Evolutionary conservation across 768 basidiomycete genomes (phyloP), one percentile per base, ranked within the genome.

Genomic region (Leccinellum albellum): DNA sequence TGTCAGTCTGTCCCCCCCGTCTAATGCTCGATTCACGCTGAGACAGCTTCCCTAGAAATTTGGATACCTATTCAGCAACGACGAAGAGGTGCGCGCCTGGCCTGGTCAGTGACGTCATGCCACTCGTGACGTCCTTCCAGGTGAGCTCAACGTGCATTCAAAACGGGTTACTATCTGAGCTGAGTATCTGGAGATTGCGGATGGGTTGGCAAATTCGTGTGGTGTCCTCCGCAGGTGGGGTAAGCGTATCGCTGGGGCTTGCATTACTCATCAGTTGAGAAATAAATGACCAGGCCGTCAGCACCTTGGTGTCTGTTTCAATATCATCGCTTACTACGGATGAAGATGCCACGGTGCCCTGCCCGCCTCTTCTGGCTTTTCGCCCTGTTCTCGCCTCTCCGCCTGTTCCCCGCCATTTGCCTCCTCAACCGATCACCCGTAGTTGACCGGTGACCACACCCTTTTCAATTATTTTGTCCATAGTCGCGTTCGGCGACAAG

Each of bases 271-370:
- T 9, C 7, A 7, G 21, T 61, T 61, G 37, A 70, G 15, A 33
- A 26, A 57, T 15, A 35, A 21, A 33, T 20, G 21, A 47, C 53
- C 60, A 74, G 77, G 76, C 7, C 69, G 86, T 20, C 89, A 91
- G 66, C 84, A 86, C 58, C 78, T 90, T 17, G 89, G 88, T 7
- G 88, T 88, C 8, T 62, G 83, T 7, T 89, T 90, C 74, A 89
- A 91, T 66, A 66, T 87, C 24, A 71, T 88, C 15, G 87, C 88
- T 32, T 83, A 83, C 66, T 84, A 83, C n/a, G n/a, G n/a, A n/a
- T n/a, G n/a, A n/a, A n/a, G n/a, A n/a, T n/a, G n/a, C n/a, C n/a
- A n/a, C n/a, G n/a, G n/a, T n/a, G n/a, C n/a, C n/a, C n/a, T n/a
- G n/a, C n/a, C n/a, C n/a, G n/a, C n/a, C n/a, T n/a, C n/a, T n/a